These are phyloP conservation scores for Fusarium longipes DNA, from an alignment of 2,329 filamentous ascomycete species.

Conservation along the genomic window DNA sequence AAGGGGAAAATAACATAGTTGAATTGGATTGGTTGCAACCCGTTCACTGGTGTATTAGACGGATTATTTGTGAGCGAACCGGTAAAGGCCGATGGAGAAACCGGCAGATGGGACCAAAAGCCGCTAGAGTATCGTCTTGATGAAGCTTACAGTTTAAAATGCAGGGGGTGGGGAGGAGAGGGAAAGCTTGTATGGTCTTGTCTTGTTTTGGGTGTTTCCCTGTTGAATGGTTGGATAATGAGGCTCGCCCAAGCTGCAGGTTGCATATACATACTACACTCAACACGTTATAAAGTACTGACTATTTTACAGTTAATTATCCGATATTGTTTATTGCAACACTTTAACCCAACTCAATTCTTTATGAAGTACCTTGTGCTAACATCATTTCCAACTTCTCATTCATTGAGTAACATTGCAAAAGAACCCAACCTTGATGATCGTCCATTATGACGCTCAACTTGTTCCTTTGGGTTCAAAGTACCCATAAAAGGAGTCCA, in stretches of 20 bases:
- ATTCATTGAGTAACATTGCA: neutral
- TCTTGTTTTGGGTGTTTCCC: constrained; percentile 22
- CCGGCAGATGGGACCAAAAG: constrained; percentile 1
- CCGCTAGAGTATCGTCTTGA: constrained; percentile 26
- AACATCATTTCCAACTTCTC: neutral
- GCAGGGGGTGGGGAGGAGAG: neutral
- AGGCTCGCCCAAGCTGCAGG: neutral
- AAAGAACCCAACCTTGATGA: neutral
- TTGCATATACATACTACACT: neutral
- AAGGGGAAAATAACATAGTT: too few relatives aligned
- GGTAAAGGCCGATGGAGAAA: neutral
- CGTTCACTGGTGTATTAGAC: neutral
- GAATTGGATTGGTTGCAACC: neutral
- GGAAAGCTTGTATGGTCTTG: constrained; percentile 22
- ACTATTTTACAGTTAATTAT: constrained; percentile 10
- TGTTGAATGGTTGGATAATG: constrained; percentile 10
- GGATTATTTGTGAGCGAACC: constrained; percentile 10
- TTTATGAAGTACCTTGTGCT: neutral
- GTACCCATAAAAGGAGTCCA: constrained; percentile 19
- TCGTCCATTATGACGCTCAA: constrained; percentile 5
- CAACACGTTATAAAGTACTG: neutral
- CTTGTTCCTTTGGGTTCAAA: neutral
- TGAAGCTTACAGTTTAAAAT: constrained; percentile 4
- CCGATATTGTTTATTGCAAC: neutral
- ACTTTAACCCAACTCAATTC: neutral